Percentiles rank a stretch among this genome's conserved stretches.
phyloP scores from a whole-genome alignment of 1,284 basidiomycete species.

The Veloporphyrellus conicus region DNA sequence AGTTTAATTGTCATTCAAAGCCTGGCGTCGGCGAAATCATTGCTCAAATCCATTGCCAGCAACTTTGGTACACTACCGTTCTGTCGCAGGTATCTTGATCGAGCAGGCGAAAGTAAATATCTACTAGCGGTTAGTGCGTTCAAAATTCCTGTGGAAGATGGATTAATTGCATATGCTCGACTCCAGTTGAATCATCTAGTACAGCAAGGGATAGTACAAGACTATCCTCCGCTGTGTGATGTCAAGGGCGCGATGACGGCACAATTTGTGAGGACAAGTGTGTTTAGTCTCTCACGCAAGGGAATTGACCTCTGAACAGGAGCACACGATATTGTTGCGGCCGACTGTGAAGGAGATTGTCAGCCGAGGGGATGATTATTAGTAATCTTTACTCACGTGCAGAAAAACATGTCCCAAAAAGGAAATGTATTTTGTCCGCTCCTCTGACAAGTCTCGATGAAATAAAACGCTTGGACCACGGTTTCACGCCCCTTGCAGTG shows the following conservation, averaged over 20 bases:
- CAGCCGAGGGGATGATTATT: conserved; percentile 91
- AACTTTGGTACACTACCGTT: conserved; percentile 96
- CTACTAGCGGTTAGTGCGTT: conserved; percentile 71
- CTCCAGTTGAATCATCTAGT: conserved; percentile 92
- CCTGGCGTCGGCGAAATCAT: conserved; percentile 78
- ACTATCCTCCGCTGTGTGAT: conserved; percentile 94
- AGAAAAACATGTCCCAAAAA: conserved; percentile 23
- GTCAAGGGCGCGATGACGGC: conserved; percentile 83
- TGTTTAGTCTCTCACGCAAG: background rate
- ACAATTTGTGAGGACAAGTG: conserved; percentile 70
- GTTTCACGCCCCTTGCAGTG: background rate
- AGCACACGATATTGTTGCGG: conserved; percentile 89
- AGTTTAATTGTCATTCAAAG: conserved; percentile 38
- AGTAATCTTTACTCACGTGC: conserved; percentile 4
- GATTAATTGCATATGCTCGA: background rate
- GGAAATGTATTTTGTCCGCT: conserved; percentile 12
- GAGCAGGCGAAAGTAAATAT: conserved; percentile 92
- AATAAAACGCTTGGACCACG: background rate
- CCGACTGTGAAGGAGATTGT: conserved; percentile 95
- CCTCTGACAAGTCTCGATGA: background rate
- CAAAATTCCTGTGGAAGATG: background rate
- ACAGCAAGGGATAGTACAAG: conserved; percentile 81
- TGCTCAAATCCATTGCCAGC: conserved; percentile 87
- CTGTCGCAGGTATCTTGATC: conserved; percentile 92
- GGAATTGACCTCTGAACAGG: conserved; percentile 41